Evolutionary conservation across 1,284 basidiomycete genomes (phyloP).

Genomic region (Pseudozyma sp.): DNA sequence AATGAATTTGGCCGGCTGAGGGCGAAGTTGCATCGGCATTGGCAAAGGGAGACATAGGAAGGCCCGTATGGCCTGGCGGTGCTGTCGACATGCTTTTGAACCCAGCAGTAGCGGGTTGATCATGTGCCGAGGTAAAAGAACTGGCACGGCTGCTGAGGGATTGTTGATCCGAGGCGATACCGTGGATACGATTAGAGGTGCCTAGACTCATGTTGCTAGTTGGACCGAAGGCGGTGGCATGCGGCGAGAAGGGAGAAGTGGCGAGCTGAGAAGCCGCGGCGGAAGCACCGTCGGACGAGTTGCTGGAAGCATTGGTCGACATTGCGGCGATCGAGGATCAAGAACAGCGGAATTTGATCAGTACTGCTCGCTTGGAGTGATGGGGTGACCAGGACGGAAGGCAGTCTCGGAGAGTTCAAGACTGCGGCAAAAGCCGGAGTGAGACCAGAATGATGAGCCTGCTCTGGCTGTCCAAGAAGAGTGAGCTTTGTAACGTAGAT

Average conservation of each 20-base stretch:
- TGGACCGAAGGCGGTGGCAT: conserved; percentile 28
- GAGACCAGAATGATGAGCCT: background rate
- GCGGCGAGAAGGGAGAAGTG: conserved; percentile 33
- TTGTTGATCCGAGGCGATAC: conserved; percentile 15
- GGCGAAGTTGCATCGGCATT: conserved; percentile 5
- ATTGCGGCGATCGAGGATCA: conserved; percentile 2
- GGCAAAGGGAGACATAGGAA: conserved; percentile 3
- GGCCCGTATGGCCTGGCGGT: conserved; percentile 1
- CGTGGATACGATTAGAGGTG: conserved; percentile 12
- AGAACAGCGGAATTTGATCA: too few relatives aligned
- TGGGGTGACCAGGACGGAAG: too few relatives aligned
- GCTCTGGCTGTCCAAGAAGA: background rate
- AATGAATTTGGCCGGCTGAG: conserved; percentile 8
- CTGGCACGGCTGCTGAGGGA: conserved; percentile 34
- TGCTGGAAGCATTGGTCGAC: conserved; percentile 17
- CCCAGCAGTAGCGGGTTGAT: conserved; percentile 1
- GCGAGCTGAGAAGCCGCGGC: conserved; percentile 1
- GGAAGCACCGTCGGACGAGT: conserved; percentile 20
- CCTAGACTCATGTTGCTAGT: conserved; percentile 1
- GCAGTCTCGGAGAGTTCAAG: too few relatives aligned
- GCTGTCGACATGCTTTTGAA: conserved; percentile 10
- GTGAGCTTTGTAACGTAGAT: background rate
- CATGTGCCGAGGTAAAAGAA: conserved; percentile 34
- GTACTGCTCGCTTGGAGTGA: too few relatives aligned
- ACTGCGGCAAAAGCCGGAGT: background rate